Evolutionary conservation across 1,139 yeast genomes (phyloP), one percentile per base, ranked within the genome.

Genomic region (Zygosaccharomyces sapae): DNA sequence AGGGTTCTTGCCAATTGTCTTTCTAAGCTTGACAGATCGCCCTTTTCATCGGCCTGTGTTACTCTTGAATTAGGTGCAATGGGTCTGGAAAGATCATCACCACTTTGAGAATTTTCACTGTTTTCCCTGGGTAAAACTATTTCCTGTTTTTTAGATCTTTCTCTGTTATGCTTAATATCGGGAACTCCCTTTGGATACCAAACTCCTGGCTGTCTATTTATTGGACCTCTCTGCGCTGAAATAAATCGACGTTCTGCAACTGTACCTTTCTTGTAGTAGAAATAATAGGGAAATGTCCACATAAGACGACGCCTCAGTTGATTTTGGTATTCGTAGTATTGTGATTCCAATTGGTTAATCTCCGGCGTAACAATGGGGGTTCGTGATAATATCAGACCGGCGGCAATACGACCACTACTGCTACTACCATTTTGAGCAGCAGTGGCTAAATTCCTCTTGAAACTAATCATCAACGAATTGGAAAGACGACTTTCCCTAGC

Each of bases 221-320:
- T 78, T 7, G 96, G 95, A 46, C 83, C 83, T 51, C 75, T 76
- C 64, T 90, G 96, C 41, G 85, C 82, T 58, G 82, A 80, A 47
- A 81, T 71, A 69, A 81, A 92, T 60, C 80, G 80, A 65, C 89
- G 86, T 65, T 89, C 96, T 7, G 96, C 80, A 54, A 92, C 73
- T 1, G 97, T 85, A 53, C 97, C 97, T 58, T 79, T 84, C 65
- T 86, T 86, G 72, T 84, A 92, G 72, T 89, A 94, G 66, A 81
- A 90, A 79, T 90, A 89, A 58, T 84, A 82, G 4, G 98, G 97
- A 68, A 92, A 92, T 0, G 97, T 89, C 96, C 97, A 89, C 96
- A 90, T 89, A 56, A 92, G 75, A 63, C 97, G 77, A 61, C 82
- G 83, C 75, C 90, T 90, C 52, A 92, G 75, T 64, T 86, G 95